Evolutionary conservation across 2,329 filamentous ascomycete genomes (phyloP), one percentile per base, ranked within the genome.

Genomic region (Sclerotiophoma versabilis): DNA sequence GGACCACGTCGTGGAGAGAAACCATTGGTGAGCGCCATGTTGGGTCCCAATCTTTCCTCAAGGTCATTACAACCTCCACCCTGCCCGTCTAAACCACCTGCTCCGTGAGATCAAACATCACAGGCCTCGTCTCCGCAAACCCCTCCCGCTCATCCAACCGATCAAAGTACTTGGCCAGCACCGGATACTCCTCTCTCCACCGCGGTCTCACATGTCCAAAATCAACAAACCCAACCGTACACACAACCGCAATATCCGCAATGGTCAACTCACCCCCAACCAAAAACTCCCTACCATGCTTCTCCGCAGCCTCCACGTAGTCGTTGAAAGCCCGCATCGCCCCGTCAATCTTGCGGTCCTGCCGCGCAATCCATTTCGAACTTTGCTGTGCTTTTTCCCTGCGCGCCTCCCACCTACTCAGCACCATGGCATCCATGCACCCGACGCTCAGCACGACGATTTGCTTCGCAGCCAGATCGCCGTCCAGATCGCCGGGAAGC

Each of bases 211-310:
- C 20, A 6, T 25, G 47, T 12, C 30, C 53, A 44, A 57, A 63
- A 2, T 59, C 57, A 14, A 64, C 43, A 20, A 55, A 58, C 3
- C 45, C 50, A 3, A 62, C 37, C 2, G 59, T 38, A 34, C 57
- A 59, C 9, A 62, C 37, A 2, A 58, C 50, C 33, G 57, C 61
- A 36, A 64, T 60, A 48, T 62, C 61, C 10, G 61, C 59, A 56
- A 62, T 50, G 3, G 37, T 57, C 38, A 62, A 9, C 49, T 57
- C 57, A 2, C 36, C 48, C 4, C 59, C 54, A 5, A 60, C 55
- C 7, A 64, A 25, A 29, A 51, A 60, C 12, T 46, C 46, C 19
- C 53, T 60, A 5, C 55, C 61, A 8, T 54, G 26, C 11, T 51
- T 42, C 29, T 41, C 36, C 1, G 45, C 38, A n/a, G 32, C 39